A percentile compares a stretch with the other conserved stretches of the same genome.
phyloP scores from a whole-genome alignment of 2,329 filamentous ascomycete genomes.

The Fusarium sp. region DNA sequence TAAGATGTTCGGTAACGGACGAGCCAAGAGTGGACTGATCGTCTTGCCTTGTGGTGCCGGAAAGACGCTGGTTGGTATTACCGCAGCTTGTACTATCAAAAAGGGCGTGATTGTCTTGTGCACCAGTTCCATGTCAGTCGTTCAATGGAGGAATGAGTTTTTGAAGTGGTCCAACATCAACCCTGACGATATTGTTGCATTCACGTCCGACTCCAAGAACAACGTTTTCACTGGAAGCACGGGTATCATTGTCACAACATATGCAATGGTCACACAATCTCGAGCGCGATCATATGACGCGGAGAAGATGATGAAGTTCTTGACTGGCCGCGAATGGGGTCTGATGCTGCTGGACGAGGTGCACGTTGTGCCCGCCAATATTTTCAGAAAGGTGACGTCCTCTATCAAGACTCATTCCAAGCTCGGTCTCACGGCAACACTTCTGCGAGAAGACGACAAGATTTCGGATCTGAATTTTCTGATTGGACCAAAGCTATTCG shows the following conservation, averaged over 20 bases:
- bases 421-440: slow-evolving; percentile 90
- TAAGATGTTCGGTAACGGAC: slow-evolving; percentile 99
- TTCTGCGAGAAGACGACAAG: slow-evolving; percentile 97
- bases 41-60: slow-evolving; percentile 96
- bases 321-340: slow-evolving; percentile 92
- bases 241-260: slow-evolving; percentile 96
- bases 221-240: slow-evolving; percentile 84
- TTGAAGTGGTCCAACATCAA: slow-evolving; percentile 97
- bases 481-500: slow-evolving; percentile 96
- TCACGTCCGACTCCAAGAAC: slow-evolving; percentile 93
- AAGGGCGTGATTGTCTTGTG: slow-evolving; percentile 96
- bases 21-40: slow-evolving; percentile 97
- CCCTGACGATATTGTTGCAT: slow-evolving; percentile 91
- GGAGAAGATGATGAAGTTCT: slow-evolving; percentile 97
- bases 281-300: slow-evolving; percentile 90
- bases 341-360: slow-evolving; percentile 98
- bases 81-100: slow-evolving; percentile 96
- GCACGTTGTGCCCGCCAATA: slow-evolving; percentile 95
- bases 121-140: slow-evolving; percentile 97
- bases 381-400: slow-evolving; percentile 94
- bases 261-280: slow-evolving; percentile 97
- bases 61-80: slow-evolving; percentile 98
- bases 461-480: slow-evolving; percentile 97
- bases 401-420: slow-evolving; percentile 96
- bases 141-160: slow-evolving; percentile 97